Percentiles rank a stretch among this genome's conserved stretches.
Conservation (phyloP, 306 rosid species). For the Cyamopsis tetragonoloba region DNA sequence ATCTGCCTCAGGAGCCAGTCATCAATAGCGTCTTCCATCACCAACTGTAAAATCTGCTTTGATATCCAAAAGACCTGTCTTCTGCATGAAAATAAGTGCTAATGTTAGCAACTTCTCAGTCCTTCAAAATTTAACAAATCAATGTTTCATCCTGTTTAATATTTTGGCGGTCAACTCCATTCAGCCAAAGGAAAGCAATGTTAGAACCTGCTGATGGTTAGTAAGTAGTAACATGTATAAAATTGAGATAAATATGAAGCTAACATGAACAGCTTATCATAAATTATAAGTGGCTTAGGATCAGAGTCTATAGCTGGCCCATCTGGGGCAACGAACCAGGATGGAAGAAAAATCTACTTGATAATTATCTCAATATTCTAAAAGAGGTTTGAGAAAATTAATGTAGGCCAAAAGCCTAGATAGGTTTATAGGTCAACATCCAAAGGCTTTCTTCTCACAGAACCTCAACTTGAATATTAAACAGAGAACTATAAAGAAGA, state of each 20-base stretch:
- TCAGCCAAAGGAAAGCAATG: slow-evolving; percentile 5
- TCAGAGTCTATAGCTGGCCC: no score
- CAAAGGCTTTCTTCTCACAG: not conserved
- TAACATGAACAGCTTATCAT: not conserved
- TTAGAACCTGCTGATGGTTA: slow-evolving; percentile 8
- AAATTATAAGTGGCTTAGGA: no score
- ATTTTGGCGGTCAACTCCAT: slow-evolving; percentile 3
- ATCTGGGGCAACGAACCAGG: not conserved
- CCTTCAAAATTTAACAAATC: slow-evolving; percentile 15
- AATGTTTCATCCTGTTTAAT: not conserved
- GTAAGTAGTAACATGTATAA: not conserved
- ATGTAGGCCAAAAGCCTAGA: not conserved
- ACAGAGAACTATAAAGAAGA: not conserved
- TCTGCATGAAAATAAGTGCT: slow-evolving; percentile 44
- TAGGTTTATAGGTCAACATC: not conserved
- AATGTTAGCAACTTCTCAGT: slow-evolving; percentile 20
- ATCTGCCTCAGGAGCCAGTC: slow-evolving; percentile 89
- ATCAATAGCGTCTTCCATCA: slow-evolving; percentile 97
- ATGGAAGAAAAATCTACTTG: not conserved
- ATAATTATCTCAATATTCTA: not conserved
- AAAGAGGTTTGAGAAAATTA: not conserved
- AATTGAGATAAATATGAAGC: slow-evolving; percentile 9
- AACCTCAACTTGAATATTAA: not conserved
- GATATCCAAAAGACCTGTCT: slow-evolving; percentile 99
- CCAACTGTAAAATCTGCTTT: slow-evolving; percentile 84